phyloP scores from a whole-genome alignment of 306 rosid species.

The Parietaria judaica region DNA sequence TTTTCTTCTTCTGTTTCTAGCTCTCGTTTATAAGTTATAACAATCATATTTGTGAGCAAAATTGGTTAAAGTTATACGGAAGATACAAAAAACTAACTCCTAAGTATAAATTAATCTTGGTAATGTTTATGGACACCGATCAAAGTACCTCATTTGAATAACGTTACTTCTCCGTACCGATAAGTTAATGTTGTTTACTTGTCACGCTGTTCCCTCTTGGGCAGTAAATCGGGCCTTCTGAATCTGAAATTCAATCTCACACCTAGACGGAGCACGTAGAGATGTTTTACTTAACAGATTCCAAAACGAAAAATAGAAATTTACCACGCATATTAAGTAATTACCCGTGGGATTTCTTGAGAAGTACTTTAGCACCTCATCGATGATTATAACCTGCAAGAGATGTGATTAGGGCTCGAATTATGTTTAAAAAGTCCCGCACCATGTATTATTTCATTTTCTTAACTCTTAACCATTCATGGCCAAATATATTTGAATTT shows the following conservation, averaged over 20 bases:
- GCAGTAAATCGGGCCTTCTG: slow-evolving; percentile 75
- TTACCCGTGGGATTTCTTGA: slow-evolving; percentile 71
- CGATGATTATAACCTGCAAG: slow-evolving; percentile 73
- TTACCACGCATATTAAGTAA: background rate
- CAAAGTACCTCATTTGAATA: slow-evolving; percentile 7
- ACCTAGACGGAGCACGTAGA: slow-evolving; percentile 36
- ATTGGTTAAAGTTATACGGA: background rate
- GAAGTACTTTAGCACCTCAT: slow-evolving; percentile 85
- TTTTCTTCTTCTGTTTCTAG: background rate
- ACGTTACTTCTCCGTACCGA: background rate
- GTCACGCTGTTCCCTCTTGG: slow-evolving; percentile 59
- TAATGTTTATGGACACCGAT: background rate
- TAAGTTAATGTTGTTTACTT: slow-evolving; percentile 39
- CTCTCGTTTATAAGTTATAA: background rate
- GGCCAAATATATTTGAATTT: background rate
- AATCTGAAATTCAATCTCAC: slow-evolving; percentile 56
- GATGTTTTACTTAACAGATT: slow-evolving; percentile 4
- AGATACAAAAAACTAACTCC: background rate
- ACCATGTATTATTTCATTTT: background rate
- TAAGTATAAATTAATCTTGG: background rate
- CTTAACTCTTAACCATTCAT: background rate
- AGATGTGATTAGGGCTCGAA: background rate
- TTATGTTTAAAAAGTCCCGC: background rate
- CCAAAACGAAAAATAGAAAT: background rate
- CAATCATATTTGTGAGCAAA: background rate